Percentiles rank a stretch among this genome's conserved stretches.
Evolutionary conservation across 2,329 filamentous ascomycete genomes (phyloP).

Genomic region (Fusarium fujikuroi): DNA sequence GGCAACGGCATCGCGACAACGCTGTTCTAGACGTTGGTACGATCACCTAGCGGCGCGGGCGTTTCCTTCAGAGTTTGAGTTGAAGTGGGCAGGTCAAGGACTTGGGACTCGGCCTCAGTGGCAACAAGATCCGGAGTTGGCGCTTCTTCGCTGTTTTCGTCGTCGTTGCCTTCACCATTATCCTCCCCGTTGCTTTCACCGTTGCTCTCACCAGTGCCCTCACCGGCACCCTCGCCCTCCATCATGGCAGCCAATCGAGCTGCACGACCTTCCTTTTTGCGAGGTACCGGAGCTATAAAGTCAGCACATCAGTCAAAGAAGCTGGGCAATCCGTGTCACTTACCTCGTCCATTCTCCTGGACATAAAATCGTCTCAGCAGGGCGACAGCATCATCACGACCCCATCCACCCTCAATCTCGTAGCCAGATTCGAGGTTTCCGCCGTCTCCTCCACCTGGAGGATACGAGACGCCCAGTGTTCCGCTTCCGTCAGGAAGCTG

Average conservation of each 20-base stretch:
- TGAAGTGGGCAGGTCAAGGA: slow-evolving; percentile 18
- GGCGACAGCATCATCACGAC: slow-evolving; percentile 92
- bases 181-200: background rate
- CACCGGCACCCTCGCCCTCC: slow-evolving; percentile 56
- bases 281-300: slow-evolving; percentile 59
- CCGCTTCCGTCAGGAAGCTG: slow-evolving; percentile 52
- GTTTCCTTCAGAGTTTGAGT: slow-evolving; percentile 25
- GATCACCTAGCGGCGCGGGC: slow-evolving; percentile 13
- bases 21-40: slow-evolving; percentile 19
- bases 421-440: slow-evolving; percentile 81
- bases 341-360: slow-evolving; percentile 94
- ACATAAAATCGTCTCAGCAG: slow-evolving; percentile 94
- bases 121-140: slow-evolving; percentile 2
- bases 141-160: slow-evolving; percentile 49
- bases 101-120: slow-evolving; percentile 10
- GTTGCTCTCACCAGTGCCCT: slow-evolving; percentile 1
- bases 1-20: background rate
- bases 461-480: slow-evolving; percentile 52
- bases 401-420: slow-evolving; percentile 86
- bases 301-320: background rate
- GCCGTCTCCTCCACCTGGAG: slow-evolving; percentile 61
- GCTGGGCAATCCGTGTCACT: slow-evolving; percentile 30
- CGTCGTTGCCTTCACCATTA: slow-evolving; percentile 35
- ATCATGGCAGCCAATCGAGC: slow-evolving; percentile 64
- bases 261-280: slow-evolving; percentile 67